These are phyloP conservation scores for Sphagnurus paluster DNA, from an alignment of 1,284 basidiomycete genomes.

Conservation along the genomic window DNA sequence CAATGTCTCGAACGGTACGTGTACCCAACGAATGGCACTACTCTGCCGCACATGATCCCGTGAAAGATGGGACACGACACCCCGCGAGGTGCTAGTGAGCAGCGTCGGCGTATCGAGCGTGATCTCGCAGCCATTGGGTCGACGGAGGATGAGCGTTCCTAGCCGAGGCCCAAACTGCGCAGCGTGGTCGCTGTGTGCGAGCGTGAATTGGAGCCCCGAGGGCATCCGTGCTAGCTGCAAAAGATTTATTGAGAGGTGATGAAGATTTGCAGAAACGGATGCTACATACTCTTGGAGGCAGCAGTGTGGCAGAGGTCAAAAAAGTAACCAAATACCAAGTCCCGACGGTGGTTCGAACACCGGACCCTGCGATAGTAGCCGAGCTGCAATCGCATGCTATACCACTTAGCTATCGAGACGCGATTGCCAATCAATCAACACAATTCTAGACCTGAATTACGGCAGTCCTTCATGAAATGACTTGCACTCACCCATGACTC, in stretches of 20 bases:
- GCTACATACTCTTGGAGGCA: too few species aligned
- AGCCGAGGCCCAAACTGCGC: conserved; percentile 22
- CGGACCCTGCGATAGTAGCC: conserved; percentile 15
- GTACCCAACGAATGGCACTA: conserved; percentile 57
- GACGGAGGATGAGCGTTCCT: conserved; percentile 16
- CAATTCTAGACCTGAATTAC: too few species aligned
- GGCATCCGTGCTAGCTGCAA: too few species aligned
- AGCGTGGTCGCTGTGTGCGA: background rate
- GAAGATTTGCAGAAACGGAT: too few species aligned
- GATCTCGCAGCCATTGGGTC: conserved; percentile 22
- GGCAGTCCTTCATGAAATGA: too few species aligned
- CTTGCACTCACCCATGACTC: too few species aligned
- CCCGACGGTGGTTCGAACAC: conserved; percentile 22
- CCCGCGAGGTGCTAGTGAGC: conserved; percentile 65
- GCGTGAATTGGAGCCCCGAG: background rate
- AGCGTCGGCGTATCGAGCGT: conserved; percentile 61
- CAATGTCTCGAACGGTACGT: conserved; percentile 81
- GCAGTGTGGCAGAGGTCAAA: too few species aligned
- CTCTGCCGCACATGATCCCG: conserved; percentile 55
- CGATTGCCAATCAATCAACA: too few species aligned
- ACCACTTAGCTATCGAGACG: conserved; percentile 21
- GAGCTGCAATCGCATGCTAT: conserved; percentile 21
- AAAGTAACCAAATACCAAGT: too few species aligned
- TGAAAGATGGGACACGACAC: conserved; percentile 73
- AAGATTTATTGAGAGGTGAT: too few species aligned